Percentiles rank a stretch among this genome's conserved stretches.
phyloP scores from a whole-genome alignment of 2,329 filamentous ascomycete genomes.

The Orbilia javanica region DNA sequence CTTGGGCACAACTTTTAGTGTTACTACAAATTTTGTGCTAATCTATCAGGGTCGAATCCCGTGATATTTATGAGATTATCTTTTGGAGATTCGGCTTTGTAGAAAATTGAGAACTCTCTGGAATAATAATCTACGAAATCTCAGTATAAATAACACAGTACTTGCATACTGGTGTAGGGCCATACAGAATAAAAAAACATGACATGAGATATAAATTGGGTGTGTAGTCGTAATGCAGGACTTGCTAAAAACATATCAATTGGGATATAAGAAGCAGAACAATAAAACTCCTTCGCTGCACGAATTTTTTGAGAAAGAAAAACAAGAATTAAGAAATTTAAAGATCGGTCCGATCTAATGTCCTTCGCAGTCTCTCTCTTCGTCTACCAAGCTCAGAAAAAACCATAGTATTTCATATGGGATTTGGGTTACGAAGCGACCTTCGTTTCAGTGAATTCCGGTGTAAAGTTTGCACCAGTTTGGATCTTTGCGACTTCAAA shows the following conservation, averaged over 20 bases:
- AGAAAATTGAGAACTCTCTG: neutral
- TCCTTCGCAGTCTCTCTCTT: neutral
- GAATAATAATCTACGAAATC: neutral
- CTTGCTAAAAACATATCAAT: constrained; percentile 11
- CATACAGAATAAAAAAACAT: neutral
- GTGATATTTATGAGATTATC: neutral
- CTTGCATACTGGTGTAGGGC: neutral
- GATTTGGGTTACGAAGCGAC: constrained; percentile 40
- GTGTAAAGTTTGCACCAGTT: constrained; percentile 38
- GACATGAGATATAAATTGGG: constrained; percentile 20
- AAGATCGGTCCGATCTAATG: constrained; percentile 22
- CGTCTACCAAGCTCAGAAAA: neutral
- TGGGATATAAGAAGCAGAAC: constrained; percentile 6
- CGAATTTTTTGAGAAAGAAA: constrained; percentile 11
- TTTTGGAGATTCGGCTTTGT: neutral
- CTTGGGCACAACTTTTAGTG: neutral
- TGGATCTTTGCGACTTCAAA: constrained; percentile 49
- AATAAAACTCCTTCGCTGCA: constrained; percentile 50
- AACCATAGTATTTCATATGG: neutral
- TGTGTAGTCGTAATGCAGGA: neutral
- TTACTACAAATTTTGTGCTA: neutral
- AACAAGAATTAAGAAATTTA: constrained; percentile 3
- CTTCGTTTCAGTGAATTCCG: constrained; percentile 51
- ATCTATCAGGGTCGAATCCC: neutral
- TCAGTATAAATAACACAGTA: neutral